Conservation (phyloP, 2,329 filamentous ascomycete genomes). For the Lecanicillium sp. region DNA sequence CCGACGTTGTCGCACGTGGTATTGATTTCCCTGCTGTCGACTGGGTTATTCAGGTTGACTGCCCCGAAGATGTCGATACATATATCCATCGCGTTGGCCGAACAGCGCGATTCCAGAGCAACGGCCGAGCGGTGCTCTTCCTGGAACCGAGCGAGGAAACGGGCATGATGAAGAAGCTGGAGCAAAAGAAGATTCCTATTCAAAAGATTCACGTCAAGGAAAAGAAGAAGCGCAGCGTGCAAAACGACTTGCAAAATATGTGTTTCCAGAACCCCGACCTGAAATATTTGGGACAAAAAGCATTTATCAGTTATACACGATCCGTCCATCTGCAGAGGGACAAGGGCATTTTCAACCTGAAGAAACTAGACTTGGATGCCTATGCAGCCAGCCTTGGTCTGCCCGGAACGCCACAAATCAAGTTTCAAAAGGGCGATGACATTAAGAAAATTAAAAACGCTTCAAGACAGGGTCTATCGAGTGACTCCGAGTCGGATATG, state of each 20-base stretch:
- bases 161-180: conserved; percentile 79
- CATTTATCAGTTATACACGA: conserved; percentile 82
- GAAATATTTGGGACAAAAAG: conserved; percentile 93
- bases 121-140: conserved; percentile 83
- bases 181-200: conserved; percentile 84
- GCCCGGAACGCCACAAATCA: conserved; percentile 85
- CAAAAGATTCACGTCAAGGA: conserved; percentile 78
- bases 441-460: conserved; percentile 83
- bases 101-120: conserved; percentile 85
- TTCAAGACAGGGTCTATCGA: conserved; percentile 58
- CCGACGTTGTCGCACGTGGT: conserved; percentile 88
- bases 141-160: conserved; percentile 86
- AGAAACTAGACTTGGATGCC: conserved; percentile 74
- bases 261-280: conserved; percentile 91
- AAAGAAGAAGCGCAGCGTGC: conserved; percentile 82
- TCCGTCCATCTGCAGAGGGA: conserved; percentile 84
- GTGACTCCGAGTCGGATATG: conserved; percentile 47
- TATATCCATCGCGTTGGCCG: conserved; percentile 95
- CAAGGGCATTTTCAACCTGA: conserved; percentile 82
- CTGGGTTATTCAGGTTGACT: conserved; percentile 98
- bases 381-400: conserved; percentile 81
- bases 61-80: conserved; percentile 91
- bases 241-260: conserved; percentile 82
- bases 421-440: conserved; percentile 84
- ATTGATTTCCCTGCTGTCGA: conserved; percentile 95